These are phyloP conservation scores for Diophrys sp. DNA, from an alignment of 73 alveolate species.

Conservation along the genomic window DNA sequence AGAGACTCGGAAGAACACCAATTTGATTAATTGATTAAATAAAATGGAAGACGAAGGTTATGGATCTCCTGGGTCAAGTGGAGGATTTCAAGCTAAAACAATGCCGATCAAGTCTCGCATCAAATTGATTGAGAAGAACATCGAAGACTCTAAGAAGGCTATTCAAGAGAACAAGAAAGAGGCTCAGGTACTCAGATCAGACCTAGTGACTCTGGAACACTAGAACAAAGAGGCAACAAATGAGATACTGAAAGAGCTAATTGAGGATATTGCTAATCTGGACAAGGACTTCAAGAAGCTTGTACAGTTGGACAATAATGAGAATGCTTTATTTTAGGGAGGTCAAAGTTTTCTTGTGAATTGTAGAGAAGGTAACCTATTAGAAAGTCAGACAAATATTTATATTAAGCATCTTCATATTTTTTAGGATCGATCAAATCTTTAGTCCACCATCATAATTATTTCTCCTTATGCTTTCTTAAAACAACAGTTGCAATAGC, in stretches of 20 bases:
- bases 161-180: slow-evolving; percentile 62
- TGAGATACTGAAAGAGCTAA: slow-evolving; percentile 58
- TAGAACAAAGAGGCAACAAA: slow-evolving; percentile 54
- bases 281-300: slow-evolving; percentile 67
- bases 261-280: slow-evolving; percentile 68
- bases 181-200: slow-evolving; percentile 56
- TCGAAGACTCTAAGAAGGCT: slow-evolving; percentile 31
- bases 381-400: too few relatives aligned
- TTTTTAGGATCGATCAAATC: too few relatives aligned
- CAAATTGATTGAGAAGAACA: slow-evolving; percentile 40
- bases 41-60: not conserved
- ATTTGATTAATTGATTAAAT: not conserved
- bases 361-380: too few relatives aligned
- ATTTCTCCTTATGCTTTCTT: too few relatives aligned
- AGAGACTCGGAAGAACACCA: not conserved
- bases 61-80: not conserved
- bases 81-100: slow-evolving; percentile 37
- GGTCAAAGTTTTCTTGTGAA: too few relatives aligned
- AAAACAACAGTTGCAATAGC: slow-evolving; percentile 52
- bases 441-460: too few relatives aligned
- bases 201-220: slow-evolving; percentile 60
- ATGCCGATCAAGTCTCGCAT: slow-evolving; percentile 54
- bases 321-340: too few relatives aligned
- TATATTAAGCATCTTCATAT: too few relatives aligned
- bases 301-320: slow-evolving; percentile 64